Conservation (phyloP, 1,139 yeast species). For the Pichia sp. region DNA sequence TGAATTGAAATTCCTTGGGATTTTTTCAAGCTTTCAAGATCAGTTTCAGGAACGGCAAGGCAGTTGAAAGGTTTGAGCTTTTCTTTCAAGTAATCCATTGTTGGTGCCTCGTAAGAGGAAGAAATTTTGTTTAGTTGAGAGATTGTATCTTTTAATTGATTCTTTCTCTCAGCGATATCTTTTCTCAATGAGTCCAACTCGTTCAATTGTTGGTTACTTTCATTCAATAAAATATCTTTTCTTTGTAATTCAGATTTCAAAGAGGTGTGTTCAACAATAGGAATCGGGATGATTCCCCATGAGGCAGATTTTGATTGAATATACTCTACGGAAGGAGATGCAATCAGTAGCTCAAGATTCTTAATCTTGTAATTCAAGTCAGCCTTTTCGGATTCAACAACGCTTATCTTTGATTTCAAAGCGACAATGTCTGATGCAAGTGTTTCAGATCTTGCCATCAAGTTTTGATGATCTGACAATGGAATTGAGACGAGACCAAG, state of each 20-base stretch:
- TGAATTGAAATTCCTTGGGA: not conserved
- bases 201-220: conserved; percentile 4
- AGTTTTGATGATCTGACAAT: conserved; percentile 26
- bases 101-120: conserved; percentile 11
- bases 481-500: conserved; percentile 22
- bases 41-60: not conserved
- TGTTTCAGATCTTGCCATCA: not conserved
- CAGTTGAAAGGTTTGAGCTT: conserved; percentile 1
- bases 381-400: conserved; percentile 7
- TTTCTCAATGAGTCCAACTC: conserved; percentile 7
- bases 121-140: conserved; percentile 1
- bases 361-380: conserved; percentile 8
- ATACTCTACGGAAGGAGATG: conserved; percentile 31
- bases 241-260: conserved; percentile 17
- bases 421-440: conserved; percentile 1
- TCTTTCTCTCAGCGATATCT: conserved; percentile 4
- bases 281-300: conserved; percentile 25
- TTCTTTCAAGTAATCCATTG: conserved; percentile 13
- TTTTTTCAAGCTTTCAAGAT: not conserved
- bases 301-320: conserved; percentile 30
- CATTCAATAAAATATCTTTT: conserved; percentile 8
- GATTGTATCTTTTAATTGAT: conserved; percentile 2
- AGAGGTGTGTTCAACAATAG: conserved; percentile 29
- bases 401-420: conserved; percentile 4
- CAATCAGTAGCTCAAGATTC: conserved; percentile 3